Base-by-base conservation (phyloP, 140 eudicot genomes). In the Senecio squalidus region DNA sequence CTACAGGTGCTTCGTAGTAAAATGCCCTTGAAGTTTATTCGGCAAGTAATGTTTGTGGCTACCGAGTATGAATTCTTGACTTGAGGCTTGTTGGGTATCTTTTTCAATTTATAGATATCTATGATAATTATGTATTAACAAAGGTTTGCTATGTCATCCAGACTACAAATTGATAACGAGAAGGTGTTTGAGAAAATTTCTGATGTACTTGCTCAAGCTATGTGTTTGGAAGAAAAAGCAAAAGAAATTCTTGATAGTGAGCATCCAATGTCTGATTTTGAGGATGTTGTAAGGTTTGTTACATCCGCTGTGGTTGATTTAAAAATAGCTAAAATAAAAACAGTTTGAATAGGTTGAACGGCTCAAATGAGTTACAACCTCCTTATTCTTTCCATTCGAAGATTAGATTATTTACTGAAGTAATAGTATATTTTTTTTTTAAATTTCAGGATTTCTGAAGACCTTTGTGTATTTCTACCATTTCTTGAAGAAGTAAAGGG, bases 211-310 rank as follows among this genome's bases (percentile, higher is more conserved):
- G 68, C 78, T 51, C 76, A 55, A 69, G 89, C 93, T 49, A 28
- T 77, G 59, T 47, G 65, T 50, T 87, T 91, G 93, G 96, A 92
- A 78, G 92, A 82, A 71, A 80, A 82, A 79, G 95, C 93, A 41
- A 79, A 69, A 29, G 72, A 73, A 51, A 62, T 84, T 38, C 84
- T 92, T 45, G 69, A 79, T 29, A 54, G 52, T 55, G 83, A 76
- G 77, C 86, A 76, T 34, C 80, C 70, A 26, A 74, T 87, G 79
- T 68, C 82, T 60, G 93, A 81, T 29, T 84, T 79, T 55, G 96
- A 84, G 74, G 85, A 84, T 54, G 68, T 81, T 60, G 50, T 86
- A 73, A 84, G 98, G 96, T 91, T 60, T 44, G 40, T 62, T 59
- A 13, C 10, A 27, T 62, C 30, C 6, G 23, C 46, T 40, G 26